Base-by-base conservation (phyloP, 345 rosid genomes). In the Erysimum cheiranthoides region DNA sequence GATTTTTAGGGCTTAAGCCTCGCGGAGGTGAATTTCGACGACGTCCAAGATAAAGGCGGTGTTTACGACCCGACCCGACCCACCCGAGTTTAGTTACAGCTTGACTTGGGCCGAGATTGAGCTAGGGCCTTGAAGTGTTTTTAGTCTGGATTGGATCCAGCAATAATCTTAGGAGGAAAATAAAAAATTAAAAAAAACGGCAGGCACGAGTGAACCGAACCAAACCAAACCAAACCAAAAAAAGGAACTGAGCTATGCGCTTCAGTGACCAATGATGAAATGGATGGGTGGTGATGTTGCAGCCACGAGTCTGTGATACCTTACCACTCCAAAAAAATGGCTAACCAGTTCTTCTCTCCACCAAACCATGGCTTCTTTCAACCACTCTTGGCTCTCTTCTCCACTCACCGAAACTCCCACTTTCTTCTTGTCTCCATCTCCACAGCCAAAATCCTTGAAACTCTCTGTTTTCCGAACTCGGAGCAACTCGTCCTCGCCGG, bases 381-480 rank as follows among this genome's bases (percentile, higher is more conserved):
- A 71, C 51, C 83, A 70, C 54, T 73, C 79, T 42, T 83, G 83
- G 78, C 72, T 83, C 32, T 77, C 89, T 65, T 77, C 90, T 64
- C 77, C 84, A 52, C 47, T 73, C 52, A 27, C 80, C 30, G 69
- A 77, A 1, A 76, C 80, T 66, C 62, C 80, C 21, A 3, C 75
- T 64, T n/a, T 75, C 38, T 75, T 82, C 73, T 53, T 80, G 1
- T 73, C 84, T 45, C 27, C 69, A 10, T 73, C 81, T 3, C 67
- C 63, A 60, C 78, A 74, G 5, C 71, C 68, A 38, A 85, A 58
- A 17, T 11, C 80, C 18, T 81, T 82, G 36, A 82, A 66, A 51
- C 10, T 82, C 68, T 69, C 79, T 1, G 17, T 82, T 73, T 80
- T 82, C 50, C 61, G 79, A 18, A 77, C 14, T 43, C 68, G 68